Evolutionary conservation across 2,329 filamentous ascomycete genomes (phyloP), one percentile per base, ranked within the genome.

Genomic region (Penicillium sp.): DNA sequence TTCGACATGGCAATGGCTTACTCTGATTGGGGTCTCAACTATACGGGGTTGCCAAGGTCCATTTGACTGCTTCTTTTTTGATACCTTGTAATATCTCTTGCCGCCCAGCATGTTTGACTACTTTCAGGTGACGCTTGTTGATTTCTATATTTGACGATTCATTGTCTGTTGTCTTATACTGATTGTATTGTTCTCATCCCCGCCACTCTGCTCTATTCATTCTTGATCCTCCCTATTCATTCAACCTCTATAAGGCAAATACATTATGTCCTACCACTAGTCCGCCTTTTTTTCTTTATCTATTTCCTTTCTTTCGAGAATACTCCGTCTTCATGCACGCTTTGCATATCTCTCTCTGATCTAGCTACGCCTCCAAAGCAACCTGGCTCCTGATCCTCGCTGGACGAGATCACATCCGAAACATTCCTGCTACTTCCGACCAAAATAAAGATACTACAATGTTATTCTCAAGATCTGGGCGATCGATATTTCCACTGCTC

Each of bases 401-500:
- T 39, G 38, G 49, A 53, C 51, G 51, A 50, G 40, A 40, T 43
- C 45, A 43, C 29, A 27, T 7, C 36, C 29, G 18, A 23, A 30
- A 9, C 16, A 34, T 18, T 26, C 27, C 39, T 29, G 6, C 23
- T 34, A 27, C 36, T 46, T n/a, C 23, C 34, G 16, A 47, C 7
- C 14, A 34, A 44, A 19, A 19, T 44, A 36, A 40, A 18, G 5
- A 29, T 18, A 26, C 23, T 57, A 61, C 30, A 19, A 73, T 74
- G 70, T 32, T 68, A n/a, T 70, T 74, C 49, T 64, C 64, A 50
- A 62, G 62, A 56, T 67, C 71, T 1, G 63, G 61, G 8, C 61
- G 66, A 42, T 66, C 69, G 4, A 69, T 71, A 36, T 74, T 73
- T 32, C 72, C 72, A 7, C 59, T 72, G 4, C 72, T 75, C 11